Percentiles rank a stretch among this genome's conserved stretches.
Evolutionary conservation across 345 rosid species (phyloP).

Genomic region (Microcos paniculata): DNA sequence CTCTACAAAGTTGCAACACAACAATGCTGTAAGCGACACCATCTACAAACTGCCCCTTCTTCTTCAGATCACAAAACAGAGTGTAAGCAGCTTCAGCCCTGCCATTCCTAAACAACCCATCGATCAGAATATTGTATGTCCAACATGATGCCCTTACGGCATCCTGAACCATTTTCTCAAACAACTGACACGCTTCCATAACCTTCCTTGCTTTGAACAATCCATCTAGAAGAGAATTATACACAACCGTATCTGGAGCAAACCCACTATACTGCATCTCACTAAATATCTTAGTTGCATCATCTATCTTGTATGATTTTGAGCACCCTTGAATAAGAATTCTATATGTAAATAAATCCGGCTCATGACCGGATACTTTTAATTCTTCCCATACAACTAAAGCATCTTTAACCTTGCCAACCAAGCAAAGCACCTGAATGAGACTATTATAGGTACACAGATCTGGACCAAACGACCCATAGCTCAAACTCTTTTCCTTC

Average conservation of each 20-base stretch:
- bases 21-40: constrained; percentile 78
- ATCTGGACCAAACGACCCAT: constrained; percentile 55
- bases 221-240: constrained; percentile 76
- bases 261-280: constrained; percentile 84
- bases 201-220: constrained; percentile 79
- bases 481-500: constrained; percentile 50
- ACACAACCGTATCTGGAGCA: constrained; percentile 54
- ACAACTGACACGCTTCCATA: constrained; percentile 73
- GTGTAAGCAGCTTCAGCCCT: constrained; percentile 79
- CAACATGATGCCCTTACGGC: constrained; percentile 80
- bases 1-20: constrained; percentile 70
- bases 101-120: constrained; percentile 78
- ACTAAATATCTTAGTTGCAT: constrained; percentile 57
- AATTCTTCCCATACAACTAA: constrained; percentile 70
- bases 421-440: constrained; percentile 66
- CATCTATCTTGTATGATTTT: constrained; percentile 62
- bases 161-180: constrained; percentile 86
- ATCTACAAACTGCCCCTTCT: constrained; percentile 89
- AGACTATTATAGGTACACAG: constrained; percentile 88
- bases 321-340: constrained; percentile 77
- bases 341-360: constrained; percentile 72
- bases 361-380: constrained; percentile 81
- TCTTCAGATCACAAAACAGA: constrained; percentile 79
- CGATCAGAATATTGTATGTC: constrained; percentile 85
- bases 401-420: constrained; percentile 77